Percentiles rank a stretch among this genome's conserved stretches.
Evolutionary conservation across 2,329 filamentous ascomycete genomes (phyloP).

Genomic region (Trichoderma atrobrunneum): DNA sequence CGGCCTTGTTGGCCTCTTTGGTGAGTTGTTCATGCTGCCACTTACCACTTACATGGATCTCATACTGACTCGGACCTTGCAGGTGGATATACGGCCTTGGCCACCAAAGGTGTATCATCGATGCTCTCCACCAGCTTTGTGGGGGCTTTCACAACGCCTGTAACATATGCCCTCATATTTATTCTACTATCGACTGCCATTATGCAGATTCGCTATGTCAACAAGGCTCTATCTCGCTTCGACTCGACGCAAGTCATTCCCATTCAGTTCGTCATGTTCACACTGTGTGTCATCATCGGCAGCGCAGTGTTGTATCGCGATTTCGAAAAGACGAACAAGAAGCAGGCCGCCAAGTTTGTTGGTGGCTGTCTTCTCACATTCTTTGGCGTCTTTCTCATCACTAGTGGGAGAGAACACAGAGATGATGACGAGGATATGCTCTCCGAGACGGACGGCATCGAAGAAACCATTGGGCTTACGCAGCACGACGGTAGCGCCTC

Average conservation of each 20-base stretch:
- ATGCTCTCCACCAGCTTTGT: slow-evolving; percentile 89
- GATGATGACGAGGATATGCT: slow-evolving; percentile 55
- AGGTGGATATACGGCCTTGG: slow-evolving; percentile 95
- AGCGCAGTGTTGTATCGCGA: slow-evolving; percentile 92
- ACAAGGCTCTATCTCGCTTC: slow-evolving; percentile 82
- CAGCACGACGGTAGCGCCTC: slow-evolving; percentile 44
- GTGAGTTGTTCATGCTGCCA: slow-evolving; percentile 46
- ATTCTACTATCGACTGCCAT: slow-evolving; percentile 81
- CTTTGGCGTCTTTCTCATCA: slow-evolving; percentile 95
- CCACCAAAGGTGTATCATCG: slow-evolving; percentile 94
- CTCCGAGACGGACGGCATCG: slow-evolving; percentile 56
- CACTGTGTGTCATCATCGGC: slow-evolving; percentile 89
- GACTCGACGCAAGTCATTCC: slow-evolving; percentile 98
- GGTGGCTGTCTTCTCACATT: slow-evolving; percentile 91
- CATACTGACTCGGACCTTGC: not conserved
- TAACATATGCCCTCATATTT: slow-evolving; percentile 81
- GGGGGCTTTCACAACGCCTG: slow-evolving; percentile 83
- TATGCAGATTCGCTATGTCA: slow-evolving; percentile 97
- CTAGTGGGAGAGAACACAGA: slow-evolving; percentile 69
- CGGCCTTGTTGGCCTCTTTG: slow-evolving; percentile 88
- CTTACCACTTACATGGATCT: not conserved
- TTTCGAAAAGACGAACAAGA: slow-evolving; percentile 76
- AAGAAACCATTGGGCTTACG: slow-evolving; percentile 60
- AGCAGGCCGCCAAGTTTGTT: slow-evolving; percentile 78
- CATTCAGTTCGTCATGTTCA: slow-evolving; percentile 96